A percentile compares a stretch with the other conserved stretches of the same genome.
Evolutionary conservation across 495 filamentous ascomycete genomes (phyloP).

Genomic region (Parathielavia hyrcaniae): DNA sequence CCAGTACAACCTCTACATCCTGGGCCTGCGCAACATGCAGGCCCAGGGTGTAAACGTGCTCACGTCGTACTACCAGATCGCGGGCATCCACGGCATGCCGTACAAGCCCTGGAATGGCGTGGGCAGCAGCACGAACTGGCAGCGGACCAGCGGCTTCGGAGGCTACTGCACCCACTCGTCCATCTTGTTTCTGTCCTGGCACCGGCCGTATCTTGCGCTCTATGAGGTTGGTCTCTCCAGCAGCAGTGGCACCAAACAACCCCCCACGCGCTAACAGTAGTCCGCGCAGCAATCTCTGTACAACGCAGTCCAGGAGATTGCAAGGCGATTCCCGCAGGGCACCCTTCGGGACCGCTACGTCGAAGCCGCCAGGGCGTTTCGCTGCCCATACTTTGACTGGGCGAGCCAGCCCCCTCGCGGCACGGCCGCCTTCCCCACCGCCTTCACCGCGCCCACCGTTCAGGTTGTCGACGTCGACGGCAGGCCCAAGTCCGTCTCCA

Average conservation of each 20-base stretch:
- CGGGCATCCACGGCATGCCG: constrained; percentile 44
- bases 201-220: constrained; percentile 57
- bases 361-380: constrained; percentile 43
- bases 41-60: constrained; percentile 15
- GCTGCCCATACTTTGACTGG: constrained; percentile 57
- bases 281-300: constrained; percentile 52
- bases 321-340: constrained; percentile 38
- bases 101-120: constrained; percentile 40
- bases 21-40: constrained; percentile 27
- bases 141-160: constrained; percentile 29
- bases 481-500: constrained; percentile 27
- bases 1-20: constrained; percentile 31
- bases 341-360: constrained; percentile 41
- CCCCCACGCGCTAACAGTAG: constrained; percentile 10
- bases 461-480: constrained; percentile 36
- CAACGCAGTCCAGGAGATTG: constrained; percentile 46
- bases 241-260: background rate
- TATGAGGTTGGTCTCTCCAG: constrained; percentile 43
- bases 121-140: constrained; percentile 24
- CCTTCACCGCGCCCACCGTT: constrained; percentile 33
- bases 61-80: constrained; percentile 36
- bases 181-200: constrained; percentile 62
- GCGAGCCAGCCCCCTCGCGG: constrained; percentile 32
- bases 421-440: constrained; percentile 26
- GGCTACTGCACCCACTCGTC: constrained; percentile 64